Evolutionary conservation across 2,329 filamentous ascomycete species (phyloP).

Genomic region (Phaeophleospora eucalypticola): DNA sequence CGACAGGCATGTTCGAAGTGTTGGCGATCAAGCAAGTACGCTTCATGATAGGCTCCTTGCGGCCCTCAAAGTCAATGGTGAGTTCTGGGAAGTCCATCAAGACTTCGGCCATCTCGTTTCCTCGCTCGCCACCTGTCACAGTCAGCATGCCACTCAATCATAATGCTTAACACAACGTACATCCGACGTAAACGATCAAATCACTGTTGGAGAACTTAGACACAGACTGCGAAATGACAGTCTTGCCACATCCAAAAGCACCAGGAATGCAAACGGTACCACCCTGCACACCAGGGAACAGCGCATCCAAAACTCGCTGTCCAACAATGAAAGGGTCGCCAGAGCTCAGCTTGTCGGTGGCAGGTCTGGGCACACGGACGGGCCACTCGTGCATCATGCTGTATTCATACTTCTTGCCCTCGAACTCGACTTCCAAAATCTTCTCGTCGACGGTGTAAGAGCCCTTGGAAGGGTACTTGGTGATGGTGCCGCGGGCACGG

Average conservation of each 20-base stretch:
- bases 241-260: constrained; percentile 98
- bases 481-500: constrained; percentile 85
- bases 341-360: constrained; percentile 85
- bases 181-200: constrained; percentile 95
- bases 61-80: constrained; percentile 87
- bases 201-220: constrained; percentile 99
- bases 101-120: constrained; percentile 99
- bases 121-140: constrained; percentile 65
- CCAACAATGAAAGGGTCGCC: constrained; percentile 92
- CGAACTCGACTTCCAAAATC: constrained; percentile 92
- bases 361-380: constrained; percentile 88
- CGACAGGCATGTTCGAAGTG: constrained; percentile 99
- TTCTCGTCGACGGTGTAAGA: constrained; percentile 92
- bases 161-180: constrained; percentile 21
- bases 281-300: constrained; percentile 95
- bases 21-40: constrained; percentile 97
- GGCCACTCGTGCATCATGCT: constrained; percentile 99
- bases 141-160: neutral
- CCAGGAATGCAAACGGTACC: constrained; percentile 97
- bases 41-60: constrained; percentile 99
- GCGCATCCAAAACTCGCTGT: constrained; percentile 89
- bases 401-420: constrained; percentile 89
- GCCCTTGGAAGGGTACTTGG: constrained; percentile 81
- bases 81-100: constrained; percentile 99
- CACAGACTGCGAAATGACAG: constrained; percentile 95